These are phyloP conservation scores for Trichoderma erinaceum DNA, from an alignment of 495 filamentous ascomycete species.

Conservation along the genomic window DNA sequence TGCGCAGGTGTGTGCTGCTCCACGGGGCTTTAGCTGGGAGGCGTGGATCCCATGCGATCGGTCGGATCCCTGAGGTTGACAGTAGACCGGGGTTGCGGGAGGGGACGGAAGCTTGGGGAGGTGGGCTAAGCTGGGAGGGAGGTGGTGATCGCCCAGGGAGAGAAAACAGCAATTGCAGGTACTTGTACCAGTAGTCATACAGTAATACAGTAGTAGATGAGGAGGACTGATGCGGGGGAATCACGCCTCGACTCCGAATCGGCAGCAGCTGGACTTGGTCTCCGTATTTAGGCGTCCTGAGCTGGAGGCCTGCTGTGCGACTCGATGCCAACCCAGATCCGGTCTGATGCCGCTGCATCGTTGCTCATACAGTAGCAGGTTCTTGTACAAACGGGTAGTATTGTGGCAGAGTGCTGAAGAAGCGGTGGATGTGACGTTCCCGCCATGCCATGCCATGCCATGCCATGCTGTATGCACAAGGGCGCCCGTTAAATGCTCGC, in stretches of 20 bases:
- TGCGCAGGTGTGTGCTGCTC: conserved; percentile 3
- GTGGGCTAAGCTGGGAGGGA: conserved; percentile 9
- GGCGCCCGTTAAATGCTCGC: conserved; percentile 12
- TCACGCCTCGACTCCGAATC: neutral
- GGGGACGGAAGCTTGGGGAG: conserved; percentile 14
- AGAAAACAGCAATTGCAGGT: neutral
- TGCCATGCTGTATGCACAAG: conserved; percentile 3
- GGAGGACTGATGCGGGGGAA: conserved; percentile 10
- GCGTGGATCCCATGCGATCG: conserved; percentile 14
- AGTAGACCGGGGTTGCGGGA: conserved; percentile 9
- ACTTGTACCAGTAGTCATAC: no score
- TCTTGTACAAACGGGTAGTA: neutral
- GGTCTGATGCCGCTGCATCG: neutral
- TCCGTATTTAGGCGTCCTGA: conserved; percentile 8
- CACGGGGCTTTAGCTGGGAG: conserved; percentile 5
- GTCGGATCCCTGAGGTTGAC: conserved; percentile 10
- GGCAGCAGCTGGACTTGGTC: neutral
- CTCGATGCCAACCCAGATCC: neutral
- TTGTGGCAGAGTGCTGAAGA: neutral
- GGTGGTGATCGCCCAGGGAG: neutral
- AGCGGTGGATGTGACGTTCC: conserved; percentile 11
- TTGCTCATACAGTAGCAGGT: no score
- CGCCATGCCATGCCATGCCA: neutral
- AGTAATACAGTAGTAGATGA: neutral
- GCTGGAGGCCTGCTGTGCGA: neutral